Evolutionary conservation across 208 protist species (phyloP).

Genomic region (Acanthamoeba castellanii): DNA sequence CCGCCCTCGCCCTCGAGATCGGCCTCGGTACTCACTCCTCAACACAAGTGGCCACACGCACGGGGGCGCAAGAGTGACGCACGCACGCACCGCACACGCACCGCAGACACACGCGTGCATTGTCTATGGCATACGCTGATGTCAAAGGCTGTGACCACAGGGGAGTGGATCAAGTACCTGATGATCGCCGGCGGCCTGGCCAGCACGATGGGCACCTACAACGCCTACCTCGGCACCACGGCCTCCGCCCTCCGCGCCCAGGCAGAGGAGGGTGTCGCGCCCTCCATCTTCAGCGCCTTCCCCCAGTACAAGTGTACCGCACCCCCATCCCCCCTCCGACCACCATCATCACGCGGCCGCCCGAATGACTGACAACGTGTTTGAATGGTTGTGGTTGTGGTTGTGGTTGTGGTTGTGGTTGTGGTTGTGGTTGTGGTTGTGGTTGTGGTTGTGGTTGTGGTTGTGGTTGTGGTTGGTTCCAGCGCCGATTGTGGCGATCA

Average conservation of each 20-base stretch:
- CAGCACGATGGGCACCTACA: constrained; percentile 51
- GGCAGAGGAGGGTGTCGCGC: constrained; percentile 32
- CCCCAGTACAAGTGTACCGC: constrained; percentile 33
- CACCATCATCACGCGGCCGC: background rate
- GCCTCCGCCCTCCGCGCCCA: constrained; percentile 15
- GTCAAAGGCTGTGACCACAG: background rate
- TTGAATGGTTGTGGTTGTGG: too few relatives aligned
- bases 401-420: too few relatives aligned
- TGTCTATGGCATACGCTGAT: too few relatives aligned
- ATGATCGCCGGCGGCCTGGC: constrained; percentile 14
- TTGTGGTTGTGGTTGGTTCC: background rate
- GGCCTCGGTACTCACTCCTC: background rate
- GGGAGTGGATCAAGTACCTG: constrained; percentile 50
- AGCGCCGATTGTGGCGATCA: constrained; percentile 36
- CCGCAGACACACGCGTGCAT: too few relatives aligned
- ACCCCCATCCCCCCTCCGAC: background rate
- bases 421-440: background rate
- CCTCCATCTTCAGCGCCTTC: constrained; percentile 42
- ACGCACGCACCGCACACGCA: background rate
- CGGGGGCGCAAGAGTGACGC: background rate
- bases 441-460: background rate
- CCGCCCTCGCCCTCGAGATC: constrained; percentile 12
- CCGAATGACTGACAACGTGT: too few relatives aligned
- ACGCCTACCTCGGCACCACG: constrained; percentile 38
- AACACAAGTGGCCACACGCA: background rate